These are phyloP conservation scores for Macrolepiota fuliginosa DNA, from an alignment of 768 basidiomycete genomes.

Conservation along the genomic window DNA sequence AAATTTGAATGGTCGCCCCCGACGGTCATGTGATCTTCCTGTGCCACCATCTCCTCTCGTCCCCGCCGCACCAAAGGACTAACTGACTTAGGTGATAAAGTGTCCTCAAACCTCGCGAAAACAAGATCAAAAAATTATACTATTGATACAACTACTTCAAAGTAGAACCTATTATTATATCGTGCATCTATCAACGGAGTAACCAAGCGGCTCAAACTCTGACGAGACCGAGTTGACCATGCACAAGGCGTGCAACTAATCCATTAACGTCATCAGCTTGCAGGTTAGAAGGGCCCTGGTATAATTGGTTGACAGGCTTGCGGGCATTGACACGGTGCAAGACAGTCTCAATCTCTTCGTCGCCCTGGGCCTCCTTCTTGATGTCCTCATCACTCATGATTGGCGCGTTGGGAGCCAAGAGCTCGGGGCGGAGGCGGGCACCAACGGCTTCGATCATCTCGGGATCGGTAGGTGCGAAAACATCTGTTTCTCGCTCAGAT, in stretches of 20 bases:
- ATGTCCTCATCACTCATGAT: slow-evolving; percentile 23
- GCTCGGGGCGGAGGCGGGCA: slow-evolving; percentile 22
- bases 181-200: too few relatives aligned
- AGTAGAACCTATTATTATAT: too few relatives aligned
- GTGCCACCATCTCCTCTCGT: too few relatives aligned
- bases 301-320: slow-evolving; percentile 18
- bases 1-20: too few relatives aligned
- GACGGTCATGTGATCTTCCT: too few relatives aligned
- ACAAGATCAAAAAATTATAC: too few relatives aligned
- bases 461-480: slow-evolving; percentile 25
- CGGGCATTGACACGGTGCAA: slow-evolving; percentile 19
- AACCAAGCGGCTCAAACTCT: slow-evolving; percentile 8
- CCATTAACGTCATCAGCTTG: slow-evolving; percentile 16
- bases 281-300: slow-evolving; percentile 14
- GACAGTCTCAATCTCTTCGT: slow-evolving; percentile 18
- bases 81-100: too few relatives aligned
- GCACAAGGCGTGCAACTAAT: slow-evolving; percentile 14
- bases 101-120: too few relatives aligned
- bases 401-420: slow-evolving; percentile 20
- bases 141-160: too few relatives aligned
- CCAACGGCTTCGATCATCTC: slow-evolving; percentile 24
- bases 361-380: slow-evolving; percentile 12
- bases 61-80: too few relatives aligned
- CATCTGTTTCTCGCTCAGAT: slow-evolving; percentile 13
- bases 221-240: slow-evolving; percentile 17